These are phyloP conservation scores for Aspergillus sp. DNA, from an alignment of 2,329 filamentous ascomycete species.

Conservation along the genomic window DNA sequence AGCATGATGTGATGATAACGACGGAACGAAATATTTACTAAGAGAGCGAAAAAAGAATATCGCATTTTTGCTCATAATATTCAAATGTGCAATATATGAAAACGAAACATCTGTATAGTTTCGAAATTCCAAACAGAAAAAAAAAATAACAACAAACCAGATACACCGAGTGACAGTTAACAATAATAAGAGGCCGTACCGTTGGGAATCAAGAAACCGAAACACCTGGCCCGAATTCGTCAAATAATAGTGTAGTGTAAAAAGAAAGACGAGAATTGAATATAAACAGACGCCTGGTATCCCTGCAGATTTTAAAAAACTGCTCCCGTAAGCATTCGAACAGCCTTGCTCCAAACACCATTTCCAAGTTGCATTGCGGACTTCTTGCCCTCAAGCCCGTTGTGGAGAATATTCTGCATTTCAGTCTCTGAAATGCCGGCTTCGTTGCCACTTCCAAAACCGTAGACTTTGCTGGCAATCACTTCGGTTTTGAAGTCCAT, in stretches of 20 bases:
- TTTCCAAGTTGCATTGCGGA: constrained; percentile 24
- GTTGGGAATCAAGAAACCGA: too few relatives aligned
- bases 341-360: constrained; percentile 37
- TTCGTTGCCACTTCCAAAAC: constrained; percentile 26
- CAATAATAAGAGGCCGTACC: too few relatives aligned
- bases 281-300: not conserved
- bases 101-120: too few relatives aligned
- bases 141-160: too few relatives aligned
- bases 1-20: constrained; percentile 10
- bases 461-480: constrained; percentile 36
- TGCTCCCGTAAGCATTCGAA: constrained; percentile 28
- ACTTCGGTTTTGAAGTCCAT: constrained; percentile 35
- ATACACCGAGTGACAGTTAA: too few relatives aligned
- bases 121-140: too few relatives aligned
- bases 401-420: constrained; percentile 30
- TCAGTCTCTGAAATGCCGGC: constrained; percentile 28
- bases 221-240: not conserved
- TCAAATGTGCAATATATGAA: too few relatives aligned
- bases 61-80: too few relatives aligned
- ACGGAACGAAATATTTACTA: not conserved
- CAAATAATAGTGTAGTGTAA: not conserved
- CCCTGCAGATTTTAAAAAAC: constrained; percentile 21
- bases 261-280: constrained; percentile 1
- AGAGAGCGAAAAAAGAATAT: too few relatives aligned
- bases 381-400: constrained; percentile 4